Evolutionary conservation across 106 monocot genomes (phyloP).

Genomic region (Dioscorea alata): DNA sequence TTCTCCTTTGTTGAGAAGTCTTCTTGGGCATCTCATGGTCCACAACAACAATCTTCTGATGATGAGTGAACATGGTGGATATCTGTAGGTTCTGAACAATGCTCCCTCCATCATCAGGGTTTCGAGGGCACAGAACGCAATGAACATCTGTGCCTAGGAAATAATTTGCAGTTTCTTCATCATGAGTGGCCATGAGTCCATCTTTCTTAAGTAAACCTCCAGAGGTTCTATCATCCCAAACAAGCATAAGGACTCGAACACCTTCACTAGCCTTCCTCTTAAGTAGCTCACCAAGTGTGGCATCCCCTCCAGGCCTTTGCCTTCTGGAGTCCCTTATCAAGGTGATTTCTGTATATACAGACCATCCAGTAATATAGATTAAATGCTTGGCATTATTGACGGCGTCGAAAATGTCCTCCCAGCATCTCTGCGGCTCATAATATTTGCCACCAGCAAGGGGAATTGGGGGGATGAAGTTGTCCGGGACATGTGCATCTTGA

Average conservation of each 20-base stretch:
- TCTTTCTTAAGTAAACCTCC: conserved; percentile 53
- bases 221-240: conserved; percentile 79
- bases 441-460: conserved; percentile 35
- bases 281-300: conserved; percentile 63
- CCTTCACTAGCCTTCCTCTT: conserved; percentile 75
- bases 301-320: conserved; percentile 36
- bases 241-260: conserved; percentile 64
- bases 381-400: conserved; percentile 51
- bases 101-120: conserved; percentile 65
- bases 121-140: conserved; percentile 68
- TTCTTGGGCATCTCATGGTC: conserved; percentile 50
- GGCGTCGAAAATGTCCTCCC: conserved; percentile 81
- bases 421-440: conserved; percentile 66
- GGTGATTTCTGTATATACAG: conserved; percentile 64
- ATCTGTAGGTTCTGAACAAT: conserved; percentile 57
- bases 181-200: conserved; percentile 73
- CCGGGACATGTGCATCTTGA: conserved; percentile 70
- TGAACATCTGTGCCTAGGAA: conserved; percentile 51
- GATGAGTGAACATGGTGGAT: conserved; percentile 71
- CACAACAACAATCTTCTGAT: conserved; percentile 66
- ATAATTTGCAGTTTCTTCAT: conserved; percentile 54
- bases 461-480: conserved; percentile 46
- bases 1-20: conserved; percentile 30
- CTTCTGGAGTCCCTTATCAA: conserved; percentile 51
- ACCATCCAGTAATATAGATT: conserved; percentile 75